These are phyloP conservation scores for Jatropha multifida DNA, from an alignment of 441 rosid genomes.

Conservation along the genomic window DNA sequence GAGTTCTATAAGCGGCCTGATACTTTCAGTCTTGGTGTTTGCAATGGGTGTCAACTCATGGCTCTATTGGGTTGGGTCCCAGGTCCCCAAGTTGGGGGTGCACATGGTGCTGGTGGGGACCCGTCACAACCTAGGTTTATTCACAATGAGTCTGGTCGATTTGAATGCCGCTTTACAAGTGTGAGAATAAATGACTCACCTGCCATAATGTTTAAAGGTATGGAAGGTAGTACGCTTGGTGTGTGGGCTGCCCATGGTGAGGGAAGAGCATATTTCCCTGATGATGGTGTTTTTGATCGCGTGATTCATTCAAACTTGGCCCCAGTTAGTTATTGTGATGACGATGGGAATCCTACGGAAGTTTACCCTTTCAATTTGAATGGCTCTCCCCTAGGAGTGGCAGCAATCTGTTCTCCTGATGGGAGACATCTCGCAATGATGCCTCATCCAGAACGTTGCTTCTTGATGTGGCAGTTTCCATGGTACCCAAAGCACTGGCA, in stretches of 20 bases:
- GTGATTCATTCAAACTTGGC: constrained; percentile 71
- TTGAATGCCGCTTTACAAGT: constrained; percentile 89
- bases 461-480: constrained; percentile 98
- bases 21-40: constrained; percentile 92
- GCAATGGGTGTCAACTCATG: constrained; percentile 98
- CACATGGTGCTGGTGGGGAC: constrained; percentile 72
- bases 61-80: constrained; percentile 96
- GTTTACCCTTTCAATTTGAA: constrained; percentile 86
- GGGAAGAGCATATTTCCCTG: constrained; percentile 93
- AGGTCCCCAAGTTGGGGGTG: constrained; percentile 94
- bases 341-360: constrained; percentile 80
- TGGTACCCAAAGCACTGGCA: constrained; percentile 90
- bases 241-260: constrained; percentile 99
- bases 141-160: constrained; percentile 93
- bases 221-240: constrained; percentile 93
- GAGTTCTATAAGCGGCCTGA: constrained; percentile 88
- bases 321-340: constrained; percentile 88
- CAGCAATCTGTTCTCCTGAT: constrained; percentile 92
- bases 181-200: constrained; percentile 82
- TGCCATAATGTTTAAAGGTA: constrained; percentile 89
- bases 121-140: constrained; percentile 87
- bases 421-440: constrained; percentile 98
- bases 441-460: constrained; percentile 99
- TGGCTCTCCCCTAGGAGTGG: constrained; percentile 93
- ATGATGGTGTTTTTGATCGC: constrained; percentile 79